phyloP scores from a whole-genome alignment of 208 protist species.

The Wallacemonas sp. region DNA sequence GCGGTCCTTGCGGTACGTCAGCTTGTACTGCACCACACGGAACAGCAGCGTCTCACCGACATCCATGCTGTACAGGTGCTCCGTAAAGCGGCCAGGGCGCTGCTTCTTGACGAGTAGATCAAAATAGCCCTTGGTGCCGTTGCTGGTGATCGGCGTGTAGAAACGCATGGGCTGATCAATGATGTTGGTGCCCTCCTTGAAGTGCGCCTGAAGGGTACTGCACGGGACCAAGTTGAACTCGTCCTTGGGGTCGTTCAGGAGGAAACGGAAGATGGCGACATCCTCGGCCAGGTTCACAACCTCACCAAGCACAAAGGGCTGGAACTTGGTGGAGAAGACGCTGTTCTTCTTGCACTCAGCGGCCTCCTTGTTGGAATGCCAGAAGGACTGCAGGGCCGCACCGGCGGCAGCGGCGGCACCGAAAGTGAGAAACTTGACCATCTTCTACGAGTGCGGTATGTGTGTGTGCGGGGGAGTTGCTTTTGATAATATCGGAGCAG shows the following conservation, averaged over 20 bases:
- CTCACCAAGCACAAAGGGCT: constrained; percentile 82
- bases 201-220: constrained; percentile 81
- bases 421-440: constrained; percentile 60
- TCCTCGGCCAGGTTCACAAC: constrained; percentile 86
- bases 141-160: constrained; percentile 90
- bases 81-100: constrained; percentile 73
- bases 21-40: constrained; percentile 78
- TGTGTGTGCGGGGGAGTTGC: neutral
- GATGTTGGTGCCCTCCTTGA: constrained; percentile 80
- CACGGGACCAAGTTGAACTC: constrained; percentile 77
- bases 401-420: constrained; percentile 49
- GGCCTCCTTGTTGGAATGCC: constrained; percentile 28
- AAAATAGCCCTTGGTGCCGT: constrained; percentile 89
- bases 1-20: constrained; percentile 77
- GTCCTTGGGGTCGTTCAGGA: constrained; percentile 63
- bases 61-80: constrained; percentile 84
- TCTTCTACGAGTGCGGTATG: constrained; percentile 13
- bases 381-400: constrained; percentile 65
- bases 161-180: constrained; percentile 86
- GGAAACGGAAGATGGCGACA: constrained; percentile 86
- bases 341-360: constrained; percentile 44
- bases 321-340: constrained; percentile 70
- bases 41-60: constrained; percentile 83
- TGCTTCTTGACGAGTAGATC: constrained; percentile 89
- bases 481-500: neutral